Evolutionary conservation across 208 protist species (phyloP).

Genomic region (Zelonia costaricensis): DNA sequence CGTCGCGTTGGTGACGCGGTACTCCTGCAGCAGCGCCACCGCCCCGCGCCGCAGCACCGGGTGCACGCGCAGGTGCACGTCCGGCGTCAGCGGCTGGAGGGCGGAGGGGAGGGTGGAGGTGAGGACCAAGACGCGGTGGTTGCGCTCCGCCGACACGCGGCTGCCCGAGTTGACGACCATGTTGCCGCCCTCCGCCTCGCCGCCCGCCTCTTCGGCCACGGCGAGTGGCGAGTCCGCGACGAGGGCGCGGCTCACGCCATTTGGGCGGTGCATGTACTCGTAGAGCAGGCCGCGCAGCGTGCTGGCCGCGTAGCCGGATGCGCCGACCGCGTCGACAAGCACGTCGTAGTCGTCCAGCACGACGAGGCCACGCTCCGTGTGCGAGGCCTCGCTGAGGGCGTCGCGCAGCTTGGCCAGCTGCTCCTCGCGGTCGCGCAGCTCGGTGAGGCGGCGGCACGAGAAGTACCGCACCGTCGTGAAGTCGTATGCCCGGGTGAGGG

Average conservation of each 20-base stretch:
- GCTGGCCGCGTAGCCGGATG: slow-evolving; percentile 5
- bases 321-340: slow-evolving; percentile 30
- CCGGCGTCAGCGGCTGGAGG: slow-evolving; percentile 13
- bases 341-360: slow-evolving; percentile 98
- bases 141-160: slow-evolving; percentile 13
- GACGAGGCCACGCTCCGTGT: slow-evolving; percentile 88
- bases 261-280: slow-evolving; percentile 32
- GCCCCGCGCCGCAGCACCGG: slow-evolving; percentile 38
- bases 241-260: slow-evolving; percentile 30
- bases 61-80: slow-evolving; percentile 32
- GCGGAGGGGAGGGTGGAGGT: slow-evolving; percentile 23
- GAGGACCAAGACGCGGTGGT: slow-evolving; percentile 30
- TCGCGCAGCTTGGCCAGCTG: slow-evolving; percentile 65
- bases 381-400: slow-evolving; percentile 96
- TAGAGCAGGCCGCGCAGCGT: slow-evolving; percentile 32
- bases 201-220: slow-evolving; percentile 15
- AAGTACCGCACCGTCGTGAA: slow-evolving; percentile 38
- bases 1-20: slow-evolving; percentile 31
- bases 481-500: slow-evolving; percentile 33
- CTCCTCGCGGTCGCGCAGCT: slow-evolving; percentile 36
- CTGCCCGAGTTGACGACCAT: slow-evolving; percentile 19
- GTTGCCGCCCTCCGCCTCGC: slow-evolving; percentile 9
- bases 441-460: slow-evolving; percentile 35
- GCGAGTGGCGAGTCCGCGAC: slow-evolving; percentile 6
- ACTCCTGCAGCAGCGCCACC: slow-evolving; percentile 31